phyloP scores from a whole-genome alignment of 495 filamentous ascomycete genomes.

The Gamarada debralockiae region DNA sequence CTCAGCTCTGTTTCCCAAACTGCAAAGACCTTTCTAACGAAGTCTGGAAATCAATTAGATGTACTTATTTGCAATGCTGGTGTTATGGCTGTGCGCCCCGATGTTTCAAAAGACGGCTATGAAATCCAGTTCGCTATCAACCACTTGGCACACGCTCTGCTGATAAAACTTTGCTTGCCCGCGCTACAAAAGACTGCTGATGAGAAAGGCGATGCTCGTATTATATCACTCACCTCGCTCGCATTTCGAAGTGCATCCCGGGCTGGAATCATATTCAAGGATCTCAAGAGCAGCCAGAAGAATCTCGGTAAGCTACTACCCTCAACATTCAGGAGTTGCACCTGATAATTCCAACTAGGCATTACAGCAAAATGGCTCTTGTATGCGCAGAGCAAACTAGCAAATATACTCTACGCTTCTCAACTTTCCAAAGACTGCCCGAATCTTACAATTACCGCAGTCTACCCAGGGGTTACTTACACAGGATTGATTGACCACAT shows the following conservation, averaged over 20 bases:
- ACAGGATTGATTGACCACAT: not conserved
- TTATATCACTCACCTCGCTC: slow-evolving; percentile 35
- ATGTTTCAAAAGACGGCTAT: slow-evolving; percentile 51
- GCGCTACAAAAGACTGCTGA: slow-evolving; percentile 39
- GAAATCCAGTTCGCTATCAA: slow-evolving; percentile 68
- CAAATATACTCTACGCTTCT: slow-evolving; percentile 59
- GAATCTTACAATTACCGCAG: slow-evolving; percentile 46
- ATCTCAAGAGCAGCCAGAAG: slow-evolving; percentile 35
- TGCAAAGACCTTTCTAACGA: not conserved
- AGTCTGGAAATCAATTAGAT: slow-evolving; percentile 35
- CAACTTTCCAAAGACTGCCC: slow-evolving; percentile 58
- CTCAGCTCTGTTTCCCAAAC: not conserved
- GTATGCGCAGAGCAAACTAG: slow-evolving; percentile 65
- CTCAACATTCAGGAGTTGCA: no score
- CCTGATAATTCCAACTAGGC: no score
- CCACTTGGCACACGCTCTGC: slow-evolving; percentile 61
- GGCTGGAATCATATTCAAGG: slow-evolving; percentile 32
- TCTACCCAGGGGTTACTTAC: slow-evolving; percentile 62
- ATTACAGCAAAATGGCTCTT: no score
- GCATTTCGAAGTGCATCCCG: slow-evolving; percentile 30
- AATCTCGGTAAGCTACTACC: slow-evolving; percentile 18
- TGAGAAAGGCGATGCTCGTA: slow-evolving; percentile 35
- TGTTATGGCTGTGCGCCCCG: slow-evolving; percentile 50
- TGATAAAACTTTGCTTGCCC: slow-evolving; percentile 60
- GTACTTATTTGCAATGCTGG: slow-evolving; percentile 67